Conservation (phyloP, 2,329 filamentous ascomycete genomes). For the Aspergillus sp. region DNA sequence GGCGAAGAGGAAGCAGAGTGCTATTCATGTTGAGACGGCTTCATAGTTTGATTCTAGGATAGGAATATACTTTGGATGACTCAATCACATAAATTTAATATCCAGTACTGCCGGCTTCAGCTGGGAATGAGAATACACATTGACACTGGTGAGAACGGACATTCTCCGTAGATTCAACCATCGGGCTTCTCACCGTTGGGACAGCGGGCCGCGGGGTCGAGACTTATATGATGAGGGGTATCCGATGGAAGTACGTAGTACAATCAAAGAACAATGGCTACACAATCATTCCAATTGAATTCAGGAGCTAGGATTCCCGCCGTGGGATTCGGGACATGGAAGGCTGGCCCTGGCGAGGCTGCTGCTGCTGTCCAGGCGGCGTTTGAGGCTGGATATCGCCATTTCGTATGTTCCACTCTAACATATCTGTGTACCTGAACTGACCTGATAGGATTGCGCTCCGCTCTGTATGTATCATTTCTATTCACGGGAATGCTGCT, state of each 20-base stretch:
- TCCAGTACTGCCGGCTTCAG: no score
- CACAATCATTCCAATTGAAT: conserved; percentile 22
- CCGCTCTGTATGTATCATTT: background rate
- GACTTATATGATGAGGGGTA: no score
- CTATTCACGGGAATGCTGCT: background rate
- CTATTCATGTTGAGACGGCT: background rate
- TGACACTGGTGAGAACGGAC: background rate
- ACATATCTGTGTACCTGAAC: accelerated
- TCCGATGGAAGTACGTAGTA: no score
- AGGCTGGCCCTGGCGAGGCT: background rate
- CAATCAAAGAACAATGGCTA: background rate
- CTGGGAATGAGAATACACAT: no score
- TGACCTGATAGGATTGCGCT: background rate
- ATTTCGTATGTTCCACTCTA: background rate
- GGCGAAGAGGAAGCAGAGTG: background rate
- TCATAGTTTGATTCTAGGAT: no score
- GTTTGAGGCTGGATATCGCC: conserved; percentile 5
- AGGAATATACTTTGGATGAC: no score
- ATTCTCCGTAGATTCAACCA: background rate
- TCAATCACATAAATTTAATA: background rate
- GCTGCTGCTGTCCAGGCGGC: conserved; percentile 3
- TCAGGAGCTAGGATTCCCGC: conserved; percentile 33
- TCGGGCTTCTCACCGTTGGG: background rate
- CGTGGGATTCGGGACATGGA: conserved; percentile 33
- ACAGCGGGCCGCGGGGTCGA: background rate